A percentile compares a stretch with the other conserved stretches of the same genome.
Conservation (phyloP, 164 flowering plant species). For the Magnolia officinalis region DNA sequence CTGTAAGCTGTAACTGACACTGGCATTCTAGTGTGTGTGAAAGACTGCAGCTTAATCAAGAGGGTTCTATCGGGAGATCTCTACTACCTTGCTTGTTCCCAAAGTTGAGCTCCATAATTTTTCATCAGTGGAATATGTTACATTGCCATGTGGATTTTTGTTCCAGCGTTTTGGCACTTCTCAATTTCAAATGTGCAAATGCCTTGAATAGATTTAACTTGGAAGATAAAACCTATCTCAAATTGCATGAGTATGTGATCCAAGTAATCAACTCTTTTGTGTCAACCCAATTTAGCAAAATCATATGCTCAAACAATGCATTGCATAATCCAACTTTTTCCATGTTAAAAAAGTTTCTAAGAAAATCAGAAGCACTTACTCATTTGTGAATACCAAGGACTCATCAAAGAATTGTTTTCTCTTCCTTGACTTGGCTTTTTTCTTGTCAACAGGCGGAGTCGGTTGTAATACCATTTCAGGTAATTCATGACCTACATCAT, state of each 20-base stretch:
- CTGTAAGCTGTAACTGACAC: no score
- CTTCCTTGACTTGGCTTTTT: slow-evolving; percentile 37
- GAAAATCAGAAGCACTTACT: slow-evolving; percentile 33
- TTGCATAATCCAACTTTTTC: neutral
- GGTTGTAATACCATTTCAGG: slow-evolving; percentile 42
- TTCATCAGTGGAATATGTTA: no score
- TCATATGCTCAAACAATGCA: neutral
- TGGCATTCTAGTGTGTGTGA: no score
- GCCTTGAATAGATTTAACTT: no score
- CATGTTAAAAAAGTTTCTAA: neutral
- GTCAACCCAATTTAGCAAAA: neutral
- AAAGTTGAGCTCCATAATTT: no score
- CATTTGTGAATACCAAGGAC: slow-evolving; percentile 49
- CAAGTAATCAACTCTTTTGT: neutral
- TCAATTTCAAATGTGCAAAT: no score
- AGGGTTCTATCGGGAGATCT: no score
- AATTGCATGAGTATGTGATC: neutral
- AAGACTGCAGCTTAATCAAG: no score
- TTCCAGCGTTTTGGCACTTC: no score
- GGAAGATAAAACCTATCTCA: no score
- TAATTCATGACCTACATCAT: slow-evolving; percentile 33
- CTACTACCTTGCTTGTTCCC: no score
- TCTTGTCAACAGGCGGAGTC: slow-evolving; percentile 51
- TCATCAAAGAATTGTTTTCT: slow-evolving; percentile 53
- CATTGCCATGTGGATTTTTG: no score